Base-by-base conservation (phyloP, 805 yeast species). In the Saccharomycodes ludwigii region DNA sequence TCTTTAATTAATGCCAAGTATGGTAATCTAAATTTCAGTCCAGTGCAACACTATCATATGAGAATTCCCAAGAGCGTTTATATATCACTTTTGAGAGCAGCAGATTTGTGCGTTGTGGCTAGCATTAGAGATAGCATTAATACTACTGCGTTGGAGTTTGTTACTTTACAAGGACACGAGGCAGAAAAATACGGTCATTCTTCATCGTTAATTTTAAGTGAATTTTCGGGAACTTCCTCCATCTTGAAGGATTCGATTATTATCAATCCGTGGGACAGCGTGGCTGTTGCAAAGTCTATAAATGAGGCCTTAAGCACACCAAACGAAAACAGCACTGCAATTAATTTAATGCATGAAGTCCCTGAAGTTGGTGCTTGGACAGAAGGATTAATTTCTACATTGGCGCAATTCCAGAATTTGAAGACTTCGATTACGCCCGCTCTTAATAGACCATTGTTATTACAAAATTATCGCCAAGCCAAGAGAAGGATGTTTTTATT, bases 241-340 rank as follows among this genome's bases (percentile, higher is more conserved):
- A 78, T 78, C 3, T 54, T 80, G 33, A 66, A 64, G 33, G 82
- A 77, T 38, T 82, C 95, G 0, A 66, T 82, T 31, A 71, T 79
- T 40, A 91, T 91, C 21, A 91, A 91, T 45, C 99, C 99, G 6
- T 91, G 96, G 95, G 97, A 91, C 58, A 68, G 93, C 0, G 88
- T 83, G 17, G 94, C 94, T 2, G 88, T 88, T 22, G 88, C 98
- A 1, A 79, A 73, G 45, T 69, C 85, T 5, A 79, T 93, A 34
- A 65, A 85, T 50, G 73, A 71, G 31, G 69, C 85, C 30, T 65
- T 91, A 14, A 27, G 5, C 8, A 45, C 72, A 2, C 53, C 54
- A 3, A 66, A 58, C 6, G 63, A 64, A 9, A 71, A 68, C 39
- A 40, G 44, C 3, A 48, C 45, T 4, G 53, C 73, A 29, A 79